A percentile compares a stretch with the other conserved stretches of the same genome.
Conservation (phyloP, 1,139 yeast species). For the Eremothecium gossypii region DNA sequence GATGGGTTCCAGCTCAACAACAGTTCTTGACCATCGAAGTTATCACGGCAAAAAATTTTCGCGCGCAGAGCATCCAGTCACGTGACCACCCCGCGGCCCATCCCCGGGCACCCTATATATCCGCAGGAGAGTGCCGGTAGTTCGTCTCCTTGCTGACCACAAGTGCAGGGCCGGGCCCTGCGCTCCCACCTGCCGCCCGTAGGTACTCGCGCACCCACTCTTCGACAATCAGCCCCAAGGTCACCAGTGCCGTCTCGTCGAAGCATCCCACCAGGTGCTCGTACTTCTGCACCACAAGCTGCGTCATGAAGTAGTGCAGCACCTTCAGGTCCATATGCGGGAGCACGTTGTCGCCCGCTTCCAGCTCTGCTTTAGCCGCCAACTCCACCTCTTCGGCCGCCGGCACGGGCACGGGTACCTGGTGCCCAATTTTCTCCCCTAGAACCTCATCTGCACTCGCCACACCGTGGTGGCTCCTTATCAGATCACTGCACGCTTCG, state of each 20-base stretch:
- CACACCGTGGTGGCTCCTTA: slow-evolving; percentile 18
- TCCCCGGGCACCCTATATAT: slow-evolving; percentile 13
- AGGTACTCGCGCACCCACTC: slow-evolving; percentile 26
- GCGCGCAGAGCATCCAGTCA: not conserved
- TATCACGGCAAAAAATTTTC: not conserved
- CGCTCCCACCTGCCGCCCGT: slow-evolving; percentile 5
- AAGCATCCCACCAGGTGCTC: slow-evolving; percentile 24
- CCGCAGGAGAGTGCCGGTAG: slow-evolving; percentile 22
- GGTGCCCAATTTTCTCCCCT: slow-evolving; percentile 19
- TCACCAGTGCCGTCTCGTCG: slow-evolving; percentile 27
- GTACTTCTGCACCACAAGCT: slow-evolving; percentile 23
- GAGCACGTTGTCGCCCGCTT: slow-evolving; percentile 21
- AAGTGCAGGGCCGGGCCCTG: slow-evolving; percentile 18
- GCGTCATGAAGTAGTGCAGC: slow-evolving; percentile 27
- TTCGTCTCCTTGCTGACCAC: slow-evolving; percentile 19
- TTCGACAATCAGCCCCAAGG: slow-evolving; percentile 25
- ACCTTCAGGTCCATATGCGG: slow-evolving; percentile 27
- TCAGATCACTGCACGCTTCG: slow-evolving; percentile 26
- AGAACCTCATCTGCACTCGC: slow-evolving; percentile 29
- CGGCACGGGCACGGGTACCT: slow-evolving; percentile 26
- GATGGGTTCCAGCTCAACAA: not conserved
- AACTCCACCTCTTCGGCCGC: slow-evolving; percentile 23
- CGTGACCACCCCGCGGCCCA: not conserved
- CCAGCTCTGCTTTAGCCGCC: slow-evolving; percentile 16
- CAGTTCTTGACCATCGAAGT: not conserved